Evolutionary conservation across 768 basidiomycete species (phyloP).

Genomic region (Panellus pusillus): DNA sequence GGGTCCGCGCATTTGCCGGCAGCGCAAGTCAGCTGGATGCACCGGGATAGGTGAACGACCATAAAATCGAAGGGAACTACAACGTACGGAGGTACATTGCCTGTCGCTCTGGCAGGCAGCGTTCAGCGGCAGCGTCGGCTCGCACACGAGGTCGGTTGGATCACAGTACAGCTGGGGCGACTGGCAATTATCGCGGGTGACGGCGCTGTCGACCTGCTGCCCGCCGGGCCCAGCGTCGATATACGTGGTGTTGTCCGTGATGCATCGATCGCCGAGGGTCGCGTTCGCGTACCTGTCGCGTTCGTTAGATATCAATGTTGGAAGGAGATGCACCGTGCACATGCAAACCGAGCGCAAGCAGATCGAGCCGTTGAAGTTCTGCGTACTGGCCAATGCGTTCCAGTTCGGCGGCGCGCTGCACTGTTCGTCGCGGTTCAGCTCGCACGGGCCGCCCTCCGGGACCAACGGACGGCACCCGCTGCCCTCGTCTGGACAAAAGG

Average conservation of each 20-base stretch:
- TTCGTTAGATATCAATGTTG: not conserved
- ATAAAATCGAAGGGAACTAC: not conserved
- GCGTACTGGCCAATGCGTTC: constrained; percentile 38
- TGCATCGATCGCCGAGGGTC: constrained; percentile 50
- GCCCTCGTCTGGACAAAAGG: constrained; percentile 72
- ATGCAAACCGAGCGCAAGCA: constrained; percentile 61
- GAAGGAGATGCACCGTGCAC: constrained; percentile 37
- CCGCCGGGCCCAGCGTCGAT: constrained; percentile 42
- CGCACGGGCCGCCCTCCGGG: constrained; percentile 47
- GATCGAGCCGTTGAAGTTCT: constrained; percentile 53
- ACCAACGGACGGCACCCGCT: constrained; percentile 49
- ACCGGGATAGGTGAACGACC: not conserved
- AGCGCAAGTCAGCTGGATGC: constrained; percentile 32
- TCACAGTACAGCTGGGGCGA: constrained; percentile 58
- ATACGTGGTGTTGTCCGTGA: constrained; percentile 53
- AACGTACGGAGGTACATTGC: constrained; percentile 49
- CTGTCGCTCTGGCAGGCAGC: constrained; percentile 48
- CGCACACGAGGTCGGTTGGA: constrained; percentile 40
- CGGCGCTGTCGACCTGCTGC: constrained; percentile 44
- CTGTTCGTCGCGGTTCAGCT: constrained; percentile 64
- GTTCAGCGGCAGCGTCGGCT: constrained; percentile 43
- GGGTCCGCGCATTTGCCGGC: constrained; percentile 30
- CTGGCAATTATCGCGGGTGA: constrained; percentile 62
- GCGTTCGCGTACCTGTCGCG: constrained; percentile 53
- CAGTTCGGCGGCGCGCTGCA: constrained; percentile 43